A percentile compares a stretch with the other conserved stretches of the same genome.
phyloP scores from a whole-genome alignment of 106 monocot genomes.

The Gastrodia elata region DNA sequence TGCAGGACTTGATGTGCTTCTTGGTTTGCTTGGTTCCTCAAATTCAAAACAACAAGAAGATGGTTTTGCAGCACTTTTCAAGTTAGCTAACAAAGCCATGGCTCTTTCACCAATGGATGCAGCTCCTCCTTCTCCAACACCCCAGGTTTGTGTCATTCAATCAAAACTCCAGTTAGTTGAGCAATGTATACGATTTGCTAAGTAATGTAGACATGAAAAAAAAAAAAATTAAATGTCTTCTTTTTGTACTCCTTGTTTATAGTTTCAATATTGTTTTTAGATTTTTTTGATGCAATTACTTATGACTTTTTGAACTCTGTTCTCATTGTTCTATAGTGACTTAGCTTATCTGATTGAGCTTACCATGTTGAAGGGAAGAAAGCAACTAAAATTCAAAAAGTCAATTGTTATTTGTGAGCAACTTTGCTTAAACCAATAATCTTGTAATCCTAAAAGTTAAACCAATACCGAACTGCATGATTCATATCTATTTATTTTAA shows the following conservation, averaged over 20 bases:
- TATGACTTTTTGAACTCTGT: not conserved
- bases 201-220: not conserved
- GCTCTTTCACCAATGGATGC: slow-evolving; percentile 83
- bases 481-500: too few relatives aligned
- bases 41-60: slow-evolving; percentile 80
- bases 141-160: slow-evolving; percentile 43
- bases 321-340: too few relatives aligned
- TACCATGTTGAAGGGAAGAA: too few relatives aligned
- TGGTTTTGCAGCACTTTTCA: slow-evolving; percentile 73
- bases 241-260: not conserved
- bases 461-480: too few relatives aligned
- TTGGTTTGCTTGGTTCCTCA: slow-evolving; percentile 66
- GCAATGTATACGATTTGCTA: not conserved
- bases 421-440: too few relatives aligned
- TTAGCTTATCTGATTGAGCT: too few relatives aligned
- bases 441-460: too few relatives aligned
- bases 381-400: too few relatives aligned
- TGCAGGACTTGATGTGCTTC: slow-evolving; percentile 83
- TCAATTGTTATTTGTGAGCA: too few relatives aligned
- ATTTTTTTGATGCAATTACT: not conserved
- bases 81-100: slow-evolving; percentile 81
- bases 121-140: slow-evolving; percentile 93
- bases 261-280: not conserved
- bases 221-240: not conserved
- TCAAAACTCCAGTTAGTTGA: not conserved